phyloP scores from a whole-genome alignment of 2,329 filamentous ascomycete species.

The Colletotrichum phormii region DNA sequence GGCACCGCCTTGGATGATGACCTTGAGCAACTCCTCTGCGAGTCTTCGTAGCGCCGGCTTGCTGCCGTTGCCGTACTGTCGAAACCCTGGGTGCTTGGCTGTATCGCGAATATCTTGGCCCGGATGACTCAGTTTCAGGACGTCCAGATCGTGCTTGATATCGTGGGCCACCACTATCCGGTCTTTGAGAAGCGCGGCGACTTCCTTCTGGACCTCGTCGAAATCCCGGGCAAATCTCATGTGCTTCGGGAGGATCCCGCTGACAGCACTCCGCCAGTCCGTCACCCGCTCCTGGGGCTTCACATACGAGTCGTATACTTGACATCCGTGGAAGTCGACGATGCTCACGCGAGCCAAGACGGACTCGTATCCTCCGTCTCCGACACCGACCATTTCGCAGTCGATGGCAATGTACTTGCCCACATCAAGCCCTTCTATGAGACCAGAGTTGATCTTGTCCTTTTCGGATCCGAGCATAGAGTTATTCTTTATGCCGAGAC shows the following conservation, averaged over 20 bases:
- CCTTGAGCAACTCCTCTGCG: conserved; percentile 65
- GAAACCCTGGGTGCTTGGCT: conserved; percentile 79
- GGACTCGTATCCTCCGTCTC: conserved; percentile 75
- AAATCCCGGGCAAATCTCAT: conserved; percentile 79
- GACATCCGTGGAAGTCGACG: conserved; percentile 92
- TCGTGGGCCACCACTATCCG: conserved; percentile 87
- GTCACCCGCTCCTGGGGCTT: conserved; percentile 81
- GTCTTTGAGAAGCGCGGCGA: conserved; percentile 75
- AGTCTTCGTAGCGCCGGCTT: conserved; percentile 75
- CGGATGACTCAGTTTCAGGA: conserved; percentile 82
- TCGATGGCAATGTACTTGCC: conserved; percentile 95
- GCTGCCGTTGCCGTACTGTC: conserved; percentile 73
- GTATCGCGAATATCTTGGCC: conserved; percentile 86
- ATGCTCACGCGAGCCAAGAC: conserved; percentile 88
- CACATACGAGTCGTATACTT: conserved; percentile 95
- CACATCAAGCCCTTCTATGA: conserved; percentile 71
- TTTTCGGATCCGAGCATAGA: conserved; percentile 60
- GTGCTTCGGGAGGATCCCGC: conserved; percentile 80
- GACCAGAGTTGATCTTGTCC: conserved; percentile 72
- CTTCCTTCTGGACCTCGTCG: conserved; percentile 79
- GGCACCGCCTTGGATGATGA: conserved; percentile 72
- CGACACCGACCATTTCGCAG: conserved; percentile 98
- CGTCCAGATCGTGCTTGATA: conserved; percentile 81
- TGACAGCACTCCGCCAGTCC: conserved; percentile 90
- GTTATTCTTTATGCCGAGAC: conserved; percentile 61